Base-by-base conservation (phyloP, 192 early-diverging fungal genomes). In the Linnemannia zychae region DNA sequence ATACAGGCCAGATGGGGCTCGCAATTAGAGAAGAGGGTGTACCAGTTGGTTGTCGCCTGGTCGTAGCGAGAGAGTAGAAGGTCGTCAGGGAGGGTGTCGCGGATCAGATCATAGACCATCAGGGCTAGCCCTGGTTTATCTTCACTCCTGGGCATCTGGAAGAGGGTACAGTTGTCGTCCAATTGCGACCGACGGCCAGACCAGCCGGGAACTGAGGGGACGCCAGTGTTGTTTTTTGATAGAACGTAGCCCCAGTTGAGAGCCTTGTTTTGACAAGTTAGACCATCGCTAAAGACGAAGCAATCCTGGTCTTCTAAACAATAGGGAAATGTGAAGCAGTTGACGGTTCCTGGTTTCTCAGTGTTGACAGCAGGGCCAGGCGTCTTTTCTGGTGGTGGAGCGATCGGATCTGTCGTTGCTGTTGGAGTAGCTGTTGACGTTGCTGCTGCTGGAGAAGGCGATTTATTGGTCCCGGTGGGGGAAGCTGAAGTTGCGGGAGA, bases 11-110 rank as follows among this genome's bases (percentile, higher is more conserved):
- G 52, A 11, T 79, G 4, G 3, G 77, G 67, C 46, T 75, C 77
- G 36, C 83, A 85, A 37, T 85, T 85, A n/a, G 83, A 85, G 65
- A 85, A 85, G n/a, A 74, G 28, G 6, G 77, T 85, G 31, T 85
- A 85, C 83, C 83, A 85, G 36, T 24, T 72, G 16, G 53, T 71
- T n/a, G 16, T 84, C 1, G 66, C 67, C 50, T 76, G 73, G 47
- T 85, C 83, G 28, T 67, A 79, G 17, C 69, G 52, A n/a, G 83
- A 85, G 0, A 73, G 31, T 31, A 85, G 33, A 20, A 85, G 68
- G 31, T 79, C 74, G 9, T 67, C 13, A 40, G 83, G 83, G 11
- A 85, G 36, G 1, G 83, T 85, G 1, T 68, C 74, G 44, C 33
- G 72, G 48, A 85, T 79, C 33, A 85, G 73, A 76, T 85, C 83